Evolutionary conservation across 352 stramenopile genomes (phyloP).

Genomic region (Aphanomyces euteiches): DNA sequence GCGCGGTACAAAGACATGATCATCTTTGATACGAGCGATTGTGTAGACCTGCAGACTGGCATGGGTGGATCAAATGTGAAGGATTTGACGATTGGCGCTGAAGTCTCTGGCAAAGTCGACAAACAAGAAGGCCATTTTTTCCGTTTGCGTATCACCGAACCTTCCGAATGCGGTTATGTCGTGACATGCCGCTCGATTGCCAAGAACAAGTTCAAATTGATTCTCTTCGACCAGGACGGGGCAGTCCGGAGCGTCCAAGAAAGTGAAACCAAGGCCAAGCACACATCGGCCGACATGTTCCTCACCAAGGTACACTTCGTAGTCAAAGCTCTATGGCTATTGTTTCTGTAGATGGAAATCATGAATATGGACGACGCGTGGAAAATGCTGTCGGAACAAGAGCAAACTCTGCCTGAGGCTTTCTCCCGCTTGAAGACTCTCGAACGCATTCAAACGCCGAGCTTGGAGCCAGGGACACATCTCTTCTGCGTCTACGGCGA

Average conservation of each 20-base stretch:
- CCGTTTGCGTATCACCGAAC: constrained; percentile 65
- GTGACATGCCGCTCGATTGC: constrained; percentile 75
- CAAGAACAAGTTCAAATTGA: constrained; percentile 88
- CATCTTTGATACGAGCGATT: background rate
- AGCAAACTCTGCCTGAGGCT: constrained; percentile 73
- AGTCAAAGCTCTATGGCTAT: background rate
- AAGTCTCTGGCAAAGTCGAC: constrained; percentile 71
- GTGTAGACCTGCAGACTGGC: constrained; percentile 45
- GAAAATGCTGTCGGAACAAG: constrained; percentile 45
- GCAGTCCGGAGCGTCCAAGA: constrained; percentile 82
- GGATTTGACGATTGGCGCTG: constrained; percentile 64
- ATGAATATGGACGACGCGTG: constrained; percentile 84
- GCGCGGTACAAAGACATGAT: constrained; percentile 30
- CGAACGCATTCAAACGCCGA: constrained; percentile 74
- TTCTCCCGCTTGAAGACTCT: constrained; percentile 82
- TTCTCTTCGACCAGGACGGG: constrained; percentile 76
- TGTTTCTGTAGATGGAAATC: constrained; percentile 53
- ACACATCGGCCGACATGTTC: constrained; percentile 86
- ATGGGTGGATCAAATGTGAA: constrained; percentile 53
- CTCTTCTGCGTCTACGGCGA: constrained; percentile 86
- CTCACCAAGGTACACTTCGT: constrained; percentile 46
- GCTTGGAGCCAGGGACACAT: constrained; percentile 74
- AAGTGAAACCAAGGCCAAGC: constrained; percentile 66
- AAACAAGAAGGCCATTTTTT: constrained; percentile 89
- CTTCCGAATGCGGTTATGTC: constrained; percentile 55